phyloP scores from a whole-genome alignment of 2,329 filamentous ascomycete species.

The Trichoderma koningiopsis region DNA sequence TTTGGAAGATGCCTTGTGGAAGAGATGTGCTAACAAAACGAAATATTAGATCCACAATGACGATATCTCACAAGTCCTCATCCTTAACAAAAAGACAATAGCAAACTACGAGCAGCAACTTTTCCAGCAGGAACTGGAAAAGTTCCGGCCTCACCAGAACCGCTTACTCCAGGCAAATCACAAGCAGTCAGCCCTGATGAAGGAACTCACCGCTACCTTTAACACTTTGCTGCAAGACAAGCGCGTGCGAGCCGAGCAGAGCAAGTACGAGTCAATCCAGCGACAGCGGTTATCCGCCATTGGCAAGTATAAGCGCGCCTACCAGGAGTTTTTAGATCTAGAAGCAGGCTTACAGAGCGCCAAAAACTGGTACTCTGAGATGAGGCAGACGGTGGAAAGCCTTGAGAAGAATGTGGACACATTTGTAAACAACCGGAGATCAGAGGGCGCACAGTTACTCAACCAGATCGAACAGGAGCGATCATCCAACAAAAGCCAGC shows the following conservation, averaged over 20 bases:
- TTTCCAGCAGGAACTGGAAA: conserved; percentile 96
- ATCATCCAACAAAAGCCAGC: conserved; percentile 57
- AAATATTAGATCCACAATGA: conserved; percentile 78
- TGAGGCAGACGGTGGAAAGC: conserved; percentile 91
- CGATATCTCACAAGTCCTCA: conserved; percentile 95
- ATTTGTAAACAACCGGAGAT: conserved; percentile 91
- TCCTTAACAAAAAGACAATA: conserved; percentile 96
- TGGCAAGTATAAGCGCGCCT: conserved; percentile 85
- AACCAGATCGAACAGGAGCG: conserved; percentile 83
- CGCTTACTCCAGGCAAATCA: conserved; percentile 90
- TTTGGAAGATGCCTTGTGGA: not conserved
- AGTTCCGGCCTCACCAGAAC: conserved; percentile 91
- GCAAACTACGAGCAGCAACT: conserved; percentile 88
- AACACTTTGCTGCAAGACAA: conserved; percentile 90
- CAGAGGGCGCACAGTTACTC: conserved; percentile 87
- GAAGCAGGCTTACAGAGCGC: conserved; percentile 83
- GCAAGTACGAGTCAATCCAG: conserved; percentile 88
- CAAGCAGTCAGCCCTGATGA: conserved; percentile 92
- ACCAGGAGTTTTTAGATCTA: conserved; percentile 90
- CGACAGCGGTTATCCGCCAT: conserved; percentile 79
- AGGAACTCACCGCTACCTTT: conserved; percentile 87
- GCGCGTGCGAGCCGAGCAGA: conserved; percentile 89
- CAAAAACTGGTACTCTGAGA: conserved; percentile 91
- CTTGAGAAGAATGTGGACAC: conserved; percentile 94
- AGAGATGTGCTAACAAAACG: conserved; percentile 29